These are phyloP conservation scores for Carex cristatella DNA, from an alignment of 176 grass and related monocot species.

Conservation along the genomic window DNA sequence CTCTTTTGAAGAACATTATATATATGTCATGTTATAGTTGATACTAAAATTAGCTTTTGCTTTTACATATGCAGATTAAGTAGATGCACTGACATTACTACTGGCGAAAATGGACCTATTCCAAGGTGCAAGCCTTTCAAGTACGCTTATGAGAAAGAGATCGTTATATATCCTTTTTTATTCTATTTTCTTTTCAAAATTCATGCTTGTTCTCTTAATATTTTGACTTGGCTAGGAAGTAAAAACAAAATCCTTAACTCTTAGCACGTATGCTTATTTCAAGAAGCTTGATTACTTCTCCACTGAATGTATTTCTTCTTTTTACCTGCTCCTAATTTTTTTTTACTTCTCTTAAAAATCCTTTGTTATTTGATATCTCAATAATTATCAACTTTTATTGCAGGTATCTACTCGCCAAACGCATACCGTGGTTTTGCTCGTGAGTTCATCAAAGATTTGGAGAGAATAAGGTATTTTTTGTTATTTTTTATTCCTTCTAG, in stretches of 20 bases:
- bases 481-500: background rate
- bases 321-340: background rate
- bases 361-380: background rate
- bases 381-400: conserved; percentile 14
- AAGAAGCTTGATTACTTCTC: conserved; percentile 99
- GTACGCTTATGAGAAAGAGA: conserved; percentile 97
- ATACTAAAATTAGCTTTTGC: conserved; percentile 3
- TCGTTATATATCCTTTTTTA: conserved; percentile 96
- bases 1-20: background rate
- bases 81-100: conserved; percentile 89
- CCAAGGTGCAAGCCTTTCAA: conserved; percentile 99
- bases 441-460: conserved; percentile 97
- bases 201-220: background rate
- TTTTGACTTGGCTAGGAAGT: background rate
- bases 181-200: background rate
- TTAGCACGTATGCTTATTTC: conserved; percentile 84
- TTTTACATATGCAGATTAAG: conserved; percentile 67
- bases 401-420: conserved; percentile 91
- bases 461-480: conserved; percentile 60
- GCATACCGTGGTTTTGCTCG: conserved; percentile 96
- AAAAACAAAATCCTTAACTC: conserved; percentile 48
- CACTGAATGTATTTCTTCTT: conserved; percentile 67
- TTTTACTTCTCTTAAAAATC: background rate
- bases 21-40: background rate
- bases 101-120: conserved; percentile 98